Evolutionary conservation across 2,329 filamentous ascomycete species (phyloP).

Genomic region (Colletotrichum navitas): DNA sequence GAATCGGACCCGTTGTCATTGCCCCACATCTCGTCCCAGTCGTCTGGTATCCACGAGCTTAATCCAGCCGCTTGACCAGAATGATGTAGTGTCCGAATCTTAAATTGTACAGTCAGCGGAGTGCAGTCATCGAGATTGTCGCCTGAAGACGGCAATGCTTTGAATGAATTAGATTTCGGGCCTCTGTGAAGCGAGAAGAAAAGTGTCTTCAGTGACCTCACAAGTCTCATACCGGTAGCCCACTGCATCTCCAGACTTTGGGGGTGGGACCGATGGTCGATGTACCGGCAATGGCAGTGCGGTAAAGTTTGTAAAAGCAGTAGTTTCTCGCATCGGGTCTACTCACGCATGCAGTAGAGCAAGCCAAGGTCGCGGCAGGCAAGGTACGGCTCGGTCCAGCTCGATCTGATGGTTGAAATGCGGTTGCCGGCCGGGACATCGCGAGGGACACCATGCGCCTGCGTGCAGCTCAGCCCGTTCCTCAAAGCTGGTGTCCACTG

Average conservation of each 20-base stretch:
- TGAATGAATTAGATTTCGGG: constrained; percentile 15
- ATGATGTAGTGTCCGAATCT: constrained; percentile 2
- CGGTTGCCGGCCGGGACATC: constrained; percentile 24
- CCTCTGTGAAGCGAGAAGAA: neutral
- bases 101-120: constrained; percentile 15
- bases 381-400: constrained; percentile 10
- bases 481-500: neutral
- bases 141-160: neutral
- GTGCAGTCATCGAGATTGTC: neutral
- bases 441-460: constrained; percentile 7
- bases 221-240: neutral
- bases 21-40: constrained; percentile 18
- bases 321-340: constrained; percentile 11
- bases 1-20: constrained; percentile 3
- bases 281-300: constrained; percentile 4
- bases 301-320: neutral
- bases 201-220: neutral
- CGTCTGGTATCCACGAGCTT: constrained; percentile 5
- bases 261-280: neutral
- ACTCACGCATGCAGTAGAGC: neutral
- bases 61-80: constrained; percentile 14
- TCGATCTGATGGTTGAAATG: constrained; percentile 22
- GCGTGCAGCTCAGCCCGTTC: neutral
- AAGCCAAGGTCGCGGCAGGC: neutral
- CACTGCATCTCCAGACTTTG: neutral